Conservation (phyloP, 306 rosid species). For the Dryas alaskensis region DNA sequence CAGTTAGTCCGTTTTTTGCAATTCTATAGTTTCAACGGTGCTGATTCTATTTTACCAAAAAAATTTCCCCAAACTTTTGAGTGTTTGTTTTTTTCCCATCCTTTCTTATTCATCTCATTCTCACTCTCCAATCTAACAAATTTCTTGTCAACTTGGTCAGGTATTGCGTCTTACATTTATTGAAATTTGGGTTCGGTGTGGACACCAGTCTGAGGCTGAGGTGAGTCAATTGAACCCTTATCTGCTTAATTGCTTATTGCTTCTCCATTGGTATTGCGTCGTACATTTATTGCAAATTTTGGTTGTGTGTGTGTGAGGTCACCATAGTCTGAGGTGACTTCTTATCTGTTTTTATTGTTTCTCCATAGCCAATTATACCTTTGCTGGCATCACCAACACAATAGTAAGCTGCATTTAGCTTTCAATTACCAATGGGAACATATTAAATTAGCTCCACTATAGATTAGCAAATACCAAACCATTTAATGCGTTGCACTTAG, state of each 20-base stretch:
- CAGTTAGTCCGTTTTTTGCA: too few relatives aligned
- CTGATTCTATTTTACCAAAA: too few relatives aligned
- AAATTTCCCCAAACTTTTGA: too few relatives aligned
- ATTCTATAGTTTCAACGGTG: too few relatives aligned
- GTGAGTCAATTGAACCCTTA: neutral
- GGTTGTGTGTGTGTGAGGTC: neutral
- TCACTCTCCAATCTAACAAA: too few relatives aligned
- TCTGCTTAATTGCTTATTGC: neutral
- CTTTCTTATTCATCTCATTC: too few relatives aligned
- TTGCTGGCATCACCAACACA: neutral
- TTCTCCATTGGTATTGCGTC: neutral
- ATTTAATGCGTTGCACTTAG: neutral
- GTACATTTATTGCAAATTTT: neutral
- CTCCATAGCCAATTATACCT: too few relatives aligned
- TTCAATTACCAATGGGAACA: neutral
- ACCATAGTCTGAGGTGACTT: neutral
- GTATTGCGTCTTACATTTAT: neutral
- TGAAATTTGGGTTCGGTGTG: too few relatives aligned
- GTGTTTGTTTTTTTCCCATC: too few relatives aligned
- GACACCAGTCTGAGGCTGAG: neutral
- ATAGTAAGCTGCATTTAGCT: neutral
- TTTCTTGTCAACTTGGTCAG: too few relatives aligned
- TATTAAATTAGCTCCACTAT: neutral
- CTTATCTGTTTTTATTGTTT: neutral
- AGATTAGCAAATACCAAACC: neutral